Evolutionary conservation across 139 green algal species (phyloP).

Genomic region (Chlorella sorokiniana): DNA sequence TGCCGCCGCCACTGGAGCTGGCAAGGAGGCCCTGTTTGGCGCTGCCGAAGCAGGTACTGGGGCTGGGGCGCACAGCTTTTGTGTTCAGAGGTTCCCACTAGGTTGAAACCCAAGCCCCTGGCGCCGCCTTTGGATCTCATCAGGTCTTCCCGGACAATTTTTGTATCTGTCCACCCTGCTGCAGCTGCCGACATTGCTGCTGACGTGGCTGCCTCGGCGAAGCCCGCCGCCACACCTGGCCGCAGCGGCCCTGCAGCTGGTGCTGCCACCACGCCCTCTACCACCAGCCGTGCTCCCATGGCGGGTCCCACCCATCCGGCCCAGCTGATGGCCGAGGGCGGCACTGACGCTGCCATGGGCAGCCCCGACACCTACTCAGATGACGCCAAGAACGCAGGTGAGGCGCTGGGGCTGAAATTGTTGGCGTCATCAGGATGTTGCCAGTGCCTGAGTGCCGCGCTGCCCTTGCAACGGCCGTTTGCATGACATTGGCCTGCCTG

Average conservation of each 20-base stretch:
- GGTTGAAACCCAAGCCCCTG: neutral
- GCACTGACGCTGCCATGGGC: too few relatives aligned
- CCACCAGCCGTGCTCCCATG: too few relatives aligned
- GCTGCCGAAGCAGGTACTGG: slow-evolving; percentile 2
- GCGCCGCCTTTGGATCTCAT: neutral
- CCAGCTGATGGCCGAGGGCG: too few relatives aligned
- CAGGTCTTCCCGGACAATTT: neutral
- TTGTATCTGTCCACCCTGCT: neutral
- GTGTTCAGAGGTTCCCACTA: too few relatives aligned
- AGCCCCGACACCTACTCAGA: too few relatives aligned
- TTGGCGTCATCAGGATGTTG: too few relatives aligned
- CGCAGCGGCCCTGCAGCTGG: neutral
- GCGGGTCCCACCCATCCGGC: too few relatives aligned
- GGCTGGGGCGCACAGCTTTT: too few relatives aligned
- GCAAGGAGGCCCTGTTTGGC: neutral
- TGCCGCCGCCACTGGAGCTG: neutral
- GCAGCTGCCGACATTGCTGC: slow-evolving; percentile 14
- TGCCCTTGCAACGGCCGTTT: too few relatives aligned
- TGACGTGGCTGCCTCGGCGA: neutral
- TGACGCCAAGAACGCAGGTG: too few relatives aligned
- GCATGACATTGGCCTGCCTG: neutral
- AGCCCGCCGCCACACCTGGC: neutral
- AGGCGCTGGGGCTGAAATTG: too few relatives aligned
- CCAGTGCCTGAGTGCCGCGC: too few relatives aligned
- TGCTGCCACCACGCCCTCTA: neutral